Base-by-base conservation (phyloP, 108 stramenopile genomes). In the Cyclostephanos tholiformis region DNA sequence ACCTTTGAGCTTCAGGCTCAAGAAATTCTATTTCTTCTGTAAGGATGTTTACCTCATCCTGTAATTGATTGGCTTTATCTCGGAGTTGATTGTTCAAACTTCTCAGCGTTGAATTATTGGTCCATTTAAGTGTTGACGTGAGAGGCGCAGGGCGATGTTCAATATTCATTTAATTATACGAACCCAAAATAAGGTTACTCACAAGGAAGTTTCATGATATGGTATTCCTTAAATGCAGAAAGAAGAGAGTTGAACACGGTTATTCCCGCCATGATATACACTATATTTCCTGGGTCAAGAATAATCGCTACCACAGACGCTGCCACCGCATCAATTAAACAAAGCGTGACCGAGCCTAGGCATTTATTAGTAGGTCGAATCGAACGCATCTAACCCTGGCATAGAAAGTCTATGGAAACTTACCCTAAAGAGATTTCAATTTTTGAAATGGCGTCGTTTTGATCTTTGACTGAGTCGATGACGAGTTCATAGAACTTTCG, bases 1-100 rank as follows among this genome's bases (percentile, higher is more conserved):
- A 53, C 52, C 52, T 53, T 7, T 25, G 4, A 25, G 52, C 52
- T 53, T 53, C 52, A 53, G 52, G 52, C 11, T 53, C 6, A 53
- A 53, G 52, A 4, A 8, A 20, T 22, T 53, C 52, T 53, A 53
- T 53, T 53, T 53, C 52, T 20, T 53, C 52, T 53, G 52, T 6
- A 6, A 53, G 25, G n/a, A 53, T 53, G 7, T 22, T 19, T 1
- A 53, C 52, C 4, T 53, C 19, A 6, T 53, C 7, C 19, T 53
- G 6, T 25, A 53, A 53, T 20, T 53, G 52, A 6, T 53, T 53
- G 1, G 52, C 52, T 20, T 20, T 8, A 8, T 53, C 52, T 20
- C 52, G 2, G 6, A 53, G 11, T 25, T 53, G 2, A 1, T 53
- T 53, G n/a, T 20, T 53, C 14, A 53, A 53, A 53, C 6, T 53